phyloP scores from a whole-genome alignment of 208 protist genomes.

The Sergeia podlipaevii region DNA sequence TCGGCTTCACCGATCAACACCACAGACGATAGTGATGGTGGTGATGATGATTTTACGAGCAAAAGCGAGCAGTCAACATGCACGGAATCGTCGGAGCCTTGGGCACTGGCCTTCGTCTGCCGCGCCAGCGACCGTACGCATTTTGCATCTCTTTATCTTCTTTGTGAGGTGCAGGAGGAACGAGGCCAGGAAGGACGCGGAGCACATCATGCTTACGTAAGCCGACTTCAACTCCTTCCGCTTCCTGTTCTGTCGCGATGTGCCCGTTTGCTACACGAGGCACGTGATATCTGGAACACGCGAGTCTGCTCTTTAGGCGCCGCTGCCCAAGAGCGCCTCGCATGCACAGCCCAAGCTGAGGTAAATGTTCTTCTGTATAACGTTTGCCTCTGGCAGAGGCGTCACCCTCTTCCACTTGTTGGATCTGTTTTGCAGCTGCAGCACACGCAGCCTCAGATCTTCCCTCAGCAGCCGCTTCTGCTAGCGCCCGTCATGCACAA shows the following conservation, averaged over 20 bases:
- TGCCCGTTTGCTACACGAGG: slow-evolving; percentile 7
- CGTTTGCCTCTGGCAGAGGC: slow-evolving; percentile 73
- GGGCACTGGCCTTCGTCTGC: no score
- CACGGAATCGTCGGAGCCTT: neutral
- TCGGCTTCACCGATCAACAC: no score
- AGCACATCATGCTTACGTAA: no score
- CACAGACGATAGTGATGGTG: neutral
- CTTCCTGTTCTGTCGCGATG: slow-evolving; percentile 17
- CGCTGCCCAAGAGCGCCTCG: slow-evolving; percentile 2
- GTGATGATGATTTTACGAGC: neutral
- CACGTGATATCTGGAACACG: slow-evolving; percentile 8
- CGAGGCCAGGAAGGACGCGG: no score
- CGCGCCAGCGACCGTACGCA: no score
- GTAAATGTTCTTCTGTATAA: slow-evolving; percentile 42
- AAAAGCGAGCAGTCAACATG: neutral
- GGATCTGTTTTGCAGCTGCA: slow-evolving; percentile 30
- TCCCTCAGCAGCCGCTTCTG: slow-evolving; percentile 1
- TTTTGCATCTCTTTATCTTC: no score
- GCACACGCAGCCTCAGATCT: slow-evolving; percentile 9
- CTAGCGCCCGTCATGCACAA: slow-evolving; percentile 19
- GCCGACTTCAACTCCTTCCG: no score
- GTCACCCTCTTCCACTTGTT: slow-evolving; percentile 52
- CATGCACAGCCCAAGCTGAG: neutral
- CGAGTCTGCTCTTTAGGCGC: slow-evolving; percentile 2
- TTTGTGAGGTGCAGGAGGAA: no score